Base-by-base conservation (phyloP, 1,139 yeast genomes). In the Candida pseudoviswanathii region DNA sequence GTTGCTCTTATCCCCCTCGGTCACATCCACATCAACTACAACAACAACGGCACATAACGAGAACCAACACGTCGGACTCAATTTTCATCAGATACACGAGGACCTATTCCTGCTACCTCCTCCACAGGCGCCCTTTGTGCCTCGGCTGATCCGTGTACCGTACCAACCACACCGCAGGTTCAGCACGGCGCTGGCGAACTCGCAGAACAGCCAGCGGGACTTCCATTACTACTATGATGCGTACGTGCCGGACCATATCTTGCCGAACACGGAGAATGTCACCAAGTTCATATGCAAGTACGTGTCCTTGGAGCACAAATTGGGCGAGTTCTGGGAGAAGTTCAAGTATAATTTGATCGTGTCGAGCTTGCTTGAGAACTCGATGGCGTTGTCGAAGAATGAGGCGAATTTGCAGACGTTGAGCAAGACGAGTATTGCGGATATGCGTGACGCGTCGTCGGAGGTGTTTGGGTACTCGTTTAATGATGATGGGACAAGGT, bases 381-480 rank as follows among this genome's bases (percentile, higher is more conserved):
- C 78, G 1, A 70, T 76, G 72, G 67, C 73, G 34, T 58, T 75
- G 25, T 74, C 80, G 16, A 75, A 76, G 52, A 75, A 74, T 51
- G 80, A 77, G 42, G 74, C 70, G 51, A 63, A 68, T 16, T 59
- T 70, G 40, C 36, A 39, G 22, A n/a, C 25, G 3, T 21, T 48
- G 26, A 24, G 8, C 11, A 37, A 24, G 2, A 25, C 41, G n/a
- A 37, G 5, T 5, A 24, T 25, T n/a, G 8, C 22, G 5, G 41
- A 25, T 5, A 7, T 25, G 5, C 41, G 26, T n/a, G 11, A 37
- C 4, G 11, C 8, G 6, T 37, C 41, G 3, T 37, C 41, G 3
- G 41, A 37, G 10, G 24, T 37, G 22, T 49, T 43, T 22, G 45
- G 41, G 11, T 48, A 44, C 24, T 38, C 45, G n/a, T 37, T 52